Conservation (phyloP, 495 filamentous ascomycete genomes). For the Chaetomium cochliodes region DNA sequence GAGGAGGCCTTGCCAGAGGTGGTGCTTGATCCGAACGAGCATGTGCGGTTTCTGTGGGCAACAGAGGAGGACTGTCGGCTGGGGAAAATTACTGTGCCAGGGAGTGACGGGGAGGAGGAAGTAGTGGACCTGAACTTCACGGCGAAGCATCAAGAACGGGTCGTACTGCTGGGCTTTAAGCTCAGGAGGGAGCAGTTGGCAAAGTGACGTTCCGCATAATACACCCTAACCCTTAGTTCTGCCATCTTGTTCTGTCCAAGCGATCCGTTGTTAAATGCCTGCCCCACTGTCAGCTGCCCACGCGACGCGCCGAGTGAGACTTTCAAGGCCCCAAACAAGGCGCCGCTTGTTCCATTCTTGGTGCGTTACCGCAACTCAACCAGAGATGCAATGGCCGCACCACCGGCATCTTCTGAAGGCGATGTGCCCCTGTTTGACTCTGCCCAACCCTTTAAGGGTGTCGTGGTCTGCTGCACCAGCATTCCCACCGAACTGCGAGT, state of each 20-base stretch:
- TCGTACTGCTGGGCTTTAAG: conserved; percentile 36
- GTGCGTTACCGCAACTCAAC: neutral
- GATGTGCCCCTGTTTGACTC: conserved; percentile 34
- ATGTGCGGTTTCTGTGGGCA: conserved; percentile 45
- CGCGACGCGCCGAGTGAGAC: conserved; percentile 18
- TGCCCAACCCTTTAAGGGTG: conserved; percentile 70
- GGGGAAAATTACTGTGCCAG: conserved; percentile 23
- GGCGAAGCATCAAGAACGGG: conserved; percentile 26
- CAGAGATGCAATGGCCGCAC: conserved; percentile 27
- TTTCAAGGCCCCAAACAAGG: neutral
- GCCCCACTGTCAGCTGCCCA: conserved; percentile 26
- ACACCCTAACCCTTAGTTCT: conserved; percentile 9
- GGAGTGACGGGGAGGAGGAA: conserved; percentile 2
- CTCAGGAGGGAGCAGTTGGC: conserved; percentile 21
- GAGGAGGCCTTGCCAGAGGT: conserved; percentile 28
- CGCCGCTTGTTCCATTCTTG: conserved; percentile 6
- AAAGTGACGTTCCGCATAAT: neutral
- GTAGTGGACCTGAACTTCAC: conserved; percentile 40
- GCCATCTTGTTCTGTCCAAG: too few relatives aligned
- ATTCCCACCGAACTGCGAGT: conserved; percentile 80
- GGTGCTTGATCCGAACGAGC: conserved; percentile 45
- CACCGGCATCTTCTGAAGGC: conserved; percentile 16
- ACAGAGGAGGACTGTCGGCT: conserved; percentile 43
- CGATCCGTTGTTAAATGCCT: neutral
- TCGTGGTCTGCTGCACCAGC: conserved; percentile 89